phyloP scores from a whole-genome alignment of 2,329 filamentous ascomycete species.

The Monascus ruber region DNA sequence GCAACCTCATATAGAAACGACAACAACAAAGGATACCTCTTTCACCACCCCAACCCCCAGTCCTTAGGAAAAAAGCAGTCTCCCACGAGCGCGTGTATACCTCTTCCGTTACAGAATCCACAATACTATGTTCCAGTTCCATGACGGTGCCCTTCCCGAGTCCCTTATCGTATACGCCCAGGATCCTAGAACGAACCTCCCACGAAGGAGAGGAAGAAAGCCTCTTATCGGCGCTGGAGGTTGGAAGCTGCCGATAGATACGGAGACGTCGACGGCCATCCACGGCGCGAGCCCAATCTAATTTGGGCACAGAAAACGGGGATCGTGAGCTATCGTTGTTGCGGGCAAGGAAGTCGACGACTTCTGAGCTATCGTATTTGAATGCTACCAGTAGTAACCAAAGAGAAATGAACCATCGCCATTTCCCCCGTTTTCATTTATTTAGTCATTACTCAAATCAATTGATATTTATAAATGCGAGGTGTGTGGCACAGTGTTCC shows the following conservation, averaged over 20 bases:
- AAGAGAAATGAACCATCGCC: too few relatives aligned
- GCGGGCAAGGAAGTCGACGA: conserved; percentile 32
- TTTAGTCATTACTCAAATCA: not conserved
- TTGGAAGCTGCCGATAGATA: conserved; percentile 27
- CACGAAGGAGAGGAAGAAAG: conserved; percentile 15
- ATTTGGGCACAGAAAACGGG: conserved; percentile 27
- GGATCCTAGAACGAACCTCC: conserved; percentile 29
- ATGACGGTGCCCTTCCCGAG: conserved; percentile 29
- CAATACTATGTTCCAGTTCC: conserved; percentile 29
- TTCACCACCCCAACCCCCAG: conserved; percentile 36
- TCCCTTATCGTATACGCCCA: conserved; percentile 38
- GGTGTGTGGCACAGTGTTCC: not conserved
- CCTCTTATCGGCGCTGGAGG: conserved; percentile 17
- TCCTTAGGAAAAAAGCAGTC: conserved; percentile 35
- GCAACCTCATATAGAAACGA: conserved; percentile 21
- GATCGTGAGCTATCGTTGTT: conserved; percentile 4
- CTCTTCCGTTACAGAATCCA: conserved; percentile 28
- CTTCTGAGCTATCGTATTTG: conserved; percentile 37
- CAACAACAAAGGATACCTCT: conserved; percentile 9
- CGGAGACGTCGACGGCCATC: conserved; percentile 34
- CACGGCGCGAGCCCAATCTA: conserved; percentile 32
- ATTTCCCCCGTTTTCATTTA: too few relatives aligned
- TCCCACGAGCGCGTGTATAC: conserved; percentile 30
- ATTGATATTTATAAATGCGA: not conserved
- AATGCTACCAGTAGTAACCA: conserved; percentile 12